phyloP scores from a whole-genome alignment of 1,284 basidiomycete species.

The Austroboletus niveus region DNA sequence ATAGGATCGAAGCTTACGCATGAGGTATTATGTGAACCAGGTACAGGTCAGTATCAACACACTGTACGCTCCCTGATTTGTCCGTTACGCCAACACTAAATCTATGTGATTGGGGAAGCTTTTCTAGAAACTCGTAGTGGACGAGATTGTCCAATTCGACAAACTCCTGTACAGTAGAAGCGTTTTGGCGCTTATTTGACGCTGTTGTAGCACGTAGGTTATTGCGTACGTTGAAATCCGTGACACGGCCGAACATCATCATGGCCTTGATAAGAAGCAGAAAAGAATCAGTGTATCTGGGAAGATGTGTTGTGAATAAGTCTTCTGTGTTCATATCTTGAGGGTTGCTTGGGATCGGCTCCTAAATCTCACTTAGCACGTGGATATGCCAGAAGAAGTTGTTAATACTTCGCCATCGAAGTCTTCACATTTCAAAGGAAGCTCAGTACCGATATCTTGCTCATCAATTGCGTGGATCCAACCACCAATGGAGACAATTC shows the following conservation, averaged over 20 bases:
- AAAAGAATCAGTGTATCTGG: conserved; percentile 76
- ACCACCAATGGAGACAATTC: conserved; percentile 83
- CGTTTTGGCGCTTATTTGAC: conserved; percentile 65
- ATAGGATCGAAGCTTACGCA: conserved; percentile 50
- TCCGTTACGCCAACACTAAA: conserved; percentile 60
- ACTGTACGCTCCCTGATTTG: conserved; percentile 46
- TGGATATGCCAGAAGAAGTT: conserved; percentile 2
- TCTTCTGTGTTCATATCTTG: conserved; percentile 63
- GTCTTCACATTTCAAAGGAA: conserved; percentile 69
- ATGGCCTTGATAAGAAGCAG: conserved; percentile 74
- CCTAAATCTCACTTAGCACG: conserved; percentile 35
- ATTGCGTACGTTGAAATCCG: conserved; percentile 75
- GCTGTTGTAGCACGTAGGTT: conserved; percentile 59
- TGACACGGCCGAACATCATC: conserved; percentile 80
- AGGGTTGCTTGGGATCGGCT: conserved; percentile 62
- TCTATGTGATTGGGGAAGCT: conserved; percentile 64
- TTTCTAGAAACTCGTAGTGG: conserved; percentile 61
- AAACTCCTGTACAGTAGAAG: conserved; percentile 63
- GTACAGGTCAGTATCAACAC: conserved; percentile 75
- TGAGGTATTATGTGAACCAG: conserved; percentile 81
- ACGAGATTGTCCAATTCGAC: conserved; percentile 66
- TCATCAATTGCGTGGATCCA: conserved; percentile 83
- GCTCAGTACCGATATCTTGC: conserved; percentile 75
- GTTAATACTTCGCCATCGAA: conserved; percentile 64
- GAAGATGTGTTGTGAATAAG: conserved; percentile 65